These are phyloP conservation scores for Populus hybrid DNA, from an alignment of 441 rosid genomes.

Conservation along the genomic window DNA sequence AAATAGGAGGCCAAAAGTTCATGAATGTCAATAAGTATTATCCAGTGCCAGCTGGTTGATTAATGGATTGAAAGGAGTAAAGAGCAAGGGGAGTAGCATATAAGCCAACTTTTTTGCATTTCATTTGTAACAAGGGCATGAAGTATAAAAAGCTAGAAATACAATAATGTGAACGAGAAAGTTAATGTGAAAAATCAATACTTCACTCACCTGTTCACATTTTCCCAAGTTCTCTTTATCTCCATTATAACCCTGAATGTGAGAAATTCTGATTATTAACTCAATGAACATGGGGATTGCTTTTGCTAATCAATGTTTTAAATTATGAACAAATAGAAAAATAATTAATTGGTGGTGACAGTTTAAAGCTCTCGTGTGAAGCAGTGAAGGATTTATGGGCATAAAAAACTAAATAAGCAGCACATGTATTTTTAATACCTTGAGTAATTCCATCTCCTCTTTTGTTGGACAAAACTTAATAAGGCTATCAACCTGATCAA, in stretches of 20 bases:
- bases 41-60: neutral
- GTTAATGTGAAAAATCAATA: conserved; percentile 9
- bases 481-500: conserved; percentile 91
- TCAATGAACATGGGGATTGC: neutral
- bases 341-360: neutral
- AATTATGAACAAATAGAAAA: neutral
- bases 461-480: conserved; percentile 95
- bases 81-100: neutral
- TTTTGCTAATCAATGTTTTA: neutral
- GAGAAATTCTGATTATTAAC: conserved; percentile 5
- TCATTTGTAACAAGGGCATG: neutral
- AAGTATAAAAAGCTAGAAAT: neutral
- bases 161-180: neutral
- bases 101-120: neutral
- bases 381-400: neutral
- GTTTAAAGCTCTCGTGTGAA: neutral
- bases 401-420: neutral
- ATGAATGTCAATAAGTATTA: neutral
- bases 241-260: conserved; percentile 65
- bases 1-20: neutral
- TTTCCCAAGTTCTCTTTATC: conserved; percentile 78
- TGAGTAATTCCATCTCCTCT: conserved; percentile 85
- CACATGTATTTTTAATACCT: conserved; percentile 40
- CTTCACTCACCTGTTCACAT: conserved; percentile 74
- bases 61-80: neutral